Evolutionary conservation across 164 flowering plant genomes (phyloP).

Genomic region (Magnolia changhungtana): DNA sequence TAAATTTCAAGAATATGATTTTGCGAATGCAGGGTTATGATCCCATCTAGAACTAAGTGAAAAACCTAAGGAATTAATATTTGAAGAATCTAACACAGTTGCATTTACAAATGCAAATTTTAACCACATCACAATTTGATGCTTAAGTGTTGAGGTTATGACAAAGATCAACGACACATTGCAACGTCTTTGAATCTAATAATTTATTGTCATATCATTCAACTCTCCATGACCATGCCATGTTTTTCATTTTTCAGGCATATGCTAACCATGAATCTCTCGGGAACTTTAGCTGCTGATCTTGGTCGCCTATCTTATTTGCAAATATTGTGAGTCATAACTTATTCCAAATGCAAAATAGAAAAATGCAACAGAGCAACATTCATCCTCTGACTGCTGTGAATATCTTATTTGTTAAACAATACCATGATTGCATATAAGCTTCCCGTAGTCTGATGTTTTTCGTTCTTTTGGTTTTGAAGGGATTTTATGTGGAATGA

Average conservation of each 20-base stretch:
- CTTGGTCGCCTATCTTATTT: constrained; percentile 65
- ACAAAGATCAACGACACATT: not conserved
- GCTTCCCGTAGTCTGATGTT: too few species aligned
- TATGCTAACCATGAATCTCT: constrained; percentile 55
- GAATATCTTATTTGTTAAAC: too few species aligned
- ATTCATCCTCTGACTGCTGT: too few species aligned
- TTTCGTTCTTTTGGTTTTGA: too few species aligned
- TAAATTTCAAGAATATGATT: not conserved
- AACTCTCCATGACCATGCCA: not conserved
- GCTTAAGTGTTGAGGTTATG: not conserved
- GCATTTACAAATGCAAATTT: not conserved
- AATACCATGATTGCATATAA: too few species aligned
- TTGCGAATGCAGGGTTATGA: not conserved
- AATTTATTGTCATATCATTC: not conserved
- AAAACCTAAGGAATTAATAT: not conserved
- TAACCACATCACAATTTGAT: not conserved
- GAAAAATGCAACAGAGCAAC: too few species aligned
- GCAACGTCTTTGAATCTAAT: not conserved
- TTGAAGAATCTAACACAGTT: not conserved
- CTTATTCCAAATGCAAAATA: not conserved
- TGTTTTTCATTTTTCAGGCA: constrained; percentile 14
- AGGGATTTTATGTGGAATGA: too few species aligned
- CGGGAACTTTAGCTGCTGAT: constrained; percentile 74
- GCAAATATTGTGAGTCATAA: constrained; percentile 63
- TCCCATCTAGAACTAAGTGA: not conserved